Percentiles rank a stretch among this genome's conserved stretches.
Conservation (phyloP, 202 grass and related monocot genomes). For the Saccharum hybrid region DNA sequence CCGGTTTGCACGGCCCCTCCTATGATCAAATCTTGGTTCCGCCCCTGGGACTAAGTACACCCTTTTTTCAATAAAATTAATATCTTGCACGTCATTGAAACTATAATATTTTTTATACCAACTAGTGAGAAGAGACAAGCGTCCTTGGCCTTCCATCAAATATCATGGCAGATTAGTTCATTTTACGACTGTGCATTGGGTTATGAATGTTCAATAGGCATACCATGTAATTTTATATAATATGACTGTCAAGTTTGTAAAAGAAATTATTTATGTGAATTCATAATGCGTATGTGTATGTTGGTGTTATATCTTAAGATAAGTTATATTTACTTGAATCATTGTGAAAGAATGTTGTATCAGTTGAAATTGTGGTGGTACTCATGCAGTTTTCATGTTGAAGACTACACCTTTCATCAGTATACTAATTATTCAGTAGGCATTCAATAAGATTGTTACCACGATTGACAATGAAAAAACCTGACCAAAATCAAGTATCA, state of each 20-base stretch:
- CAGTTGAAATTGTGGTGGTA: neutral
- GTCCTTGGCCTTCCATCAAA: neutral
- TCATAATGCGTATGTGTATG: neutral
- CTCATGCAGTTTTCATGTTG: slow-evolving; percentile 1
- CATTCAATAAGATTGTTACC: neutral
- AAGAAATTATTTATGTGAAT: neutral
- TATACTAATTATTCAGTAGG: neutral
- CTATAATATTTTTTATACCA: neutral
- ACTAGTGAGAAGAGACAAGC: neutral
- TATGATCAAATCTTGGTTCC: too few relatives aligned
- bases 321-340: slow-evolving; percentile 23
- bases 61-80: neutral
- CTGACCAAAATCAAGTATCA: neutral
- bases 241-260: neutral
- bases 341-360: neutral
- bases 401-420: neutral
- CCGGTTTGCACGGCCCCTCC: too few relatives aligned
- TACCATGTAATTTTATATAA: slow-evolving; percentile 28
- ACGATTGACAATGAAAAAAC: neutral
- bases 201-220: slow-evolving; percentile 1
- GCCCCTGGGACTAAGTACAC: neutral
- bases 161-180: neutral
- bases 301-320: neutral
- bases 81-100: neutral
- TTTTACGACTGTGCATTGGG: neutral